Conservation (phyloP, 441 rosid species). For the Eutrema salsugineum region DNA sequence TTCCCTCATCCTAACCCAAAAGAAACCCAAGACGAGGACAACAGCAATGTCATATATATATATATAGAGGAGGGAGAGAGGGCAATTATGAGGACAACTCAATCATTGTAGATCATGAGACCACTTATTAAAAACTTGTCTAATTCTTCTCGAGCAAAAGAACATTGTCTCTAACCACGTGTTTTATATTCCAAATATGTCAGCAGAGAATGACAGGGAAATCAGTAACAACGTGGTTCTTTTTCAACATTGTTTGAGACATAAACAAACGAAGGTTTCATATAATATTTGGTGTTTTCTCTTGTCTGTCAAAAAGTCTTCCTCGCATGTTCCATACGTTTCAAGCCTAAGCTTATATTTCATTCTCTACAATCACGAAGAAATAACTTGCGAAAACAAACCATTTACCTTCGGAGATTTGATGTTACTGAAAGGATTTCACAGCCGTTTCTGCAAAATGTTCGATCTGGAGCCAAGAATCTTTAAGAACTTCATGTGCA, state of each 20-base stretch:
- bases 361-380: background rate
- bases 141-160: background rate
- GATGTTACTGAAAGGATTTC: conserved; percentile 18
- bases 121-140: background rate
- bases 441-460: conserved; percentile 40
- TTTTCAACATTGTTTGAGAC: conserved; percentile 31
- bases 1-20: conserved; percentile 21
- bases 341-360: background rate
- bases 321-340: conserved; percentile 24
- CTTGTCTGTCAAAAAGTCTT: conserved; percentile 51
- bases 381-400: background rate
- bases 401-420: conserved; percentile 4
- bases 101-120: background rate
- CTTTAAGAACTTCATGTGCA: conserved; percentile 40
- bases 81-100: background rate
- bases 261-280: conserved; percentile 26
- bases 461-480: conserved; percentile 35
- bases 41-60: background rate
- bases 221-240: conserved; percentile 25
- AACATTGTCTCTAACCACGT: conserved; percentile 15
- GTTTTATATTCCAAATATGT: conserved; percentile 16
- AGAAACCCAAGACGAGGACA: conserved; percentile 4
- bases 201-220: conserved; percentile 24
- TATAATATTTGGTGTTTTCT: conserved; percentile 41
- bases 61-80: background rate